These are phyloP conservation scores for Auxenochlorella pyrenoidosa DNA, from an alignment of 139 green algal genomes.

Conservation along the genomic window DNA sequence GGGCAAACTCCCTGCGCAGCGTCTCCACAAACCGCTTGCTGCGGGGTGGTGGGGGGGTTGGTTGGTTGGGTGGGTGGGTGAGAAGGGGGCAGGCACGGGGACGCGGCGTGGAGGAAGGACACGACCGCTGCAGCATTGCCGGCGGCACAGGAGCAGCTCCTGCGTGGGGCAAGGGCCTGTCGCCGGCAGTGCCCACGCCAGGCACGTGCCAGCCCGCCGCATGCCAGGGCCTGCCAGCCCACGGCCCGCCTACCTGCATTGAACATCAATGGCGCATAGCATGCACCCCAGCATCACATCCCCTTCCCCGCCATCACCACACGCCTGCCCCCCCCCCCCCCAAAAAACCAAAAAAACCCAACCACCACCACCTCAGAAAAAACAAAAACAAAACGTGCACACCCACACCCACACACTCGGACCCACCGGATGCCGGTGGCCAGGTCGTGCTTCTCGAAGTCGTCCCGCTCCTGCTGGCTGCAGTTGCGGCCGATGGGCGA, in stretches of 20 bases:
- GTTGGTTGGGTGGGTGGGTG: not conserved
- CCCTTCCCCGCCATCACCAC: not conserved
- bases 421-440: conserved; percentile 69
- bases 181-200: no score
- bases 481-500: conserved; percentile 98
- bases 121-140: no score
- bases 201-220: no score
- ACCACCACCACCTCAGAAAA: no score
- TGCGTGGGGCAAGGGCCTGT: no score
- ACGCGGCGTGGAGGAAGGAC: no score
- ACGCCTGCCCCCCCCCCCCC: no score
- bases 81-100: not conserved
- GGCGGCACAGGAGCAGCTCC: no score
- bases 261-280: not conserved
- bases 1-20: conserved; percentile 89
- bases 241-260: not conserved
- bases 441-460: conserved; percentile 94
- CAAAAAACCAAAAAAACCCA: no score
- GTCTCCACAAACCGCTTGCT: conserved; percentile 89
- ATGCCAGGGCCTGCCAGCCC: no score
- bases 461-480: conserved; percentile 96
- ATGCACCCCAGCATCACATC: not conserved
- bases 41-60: not conserved
- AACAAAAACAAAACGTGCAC: no score
- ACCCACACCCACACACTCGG: not conserved